Evolutionary conservation across 352 stramenopile species (phyloP).

Genomic region (Pythium aphanidermatum): DNA sequence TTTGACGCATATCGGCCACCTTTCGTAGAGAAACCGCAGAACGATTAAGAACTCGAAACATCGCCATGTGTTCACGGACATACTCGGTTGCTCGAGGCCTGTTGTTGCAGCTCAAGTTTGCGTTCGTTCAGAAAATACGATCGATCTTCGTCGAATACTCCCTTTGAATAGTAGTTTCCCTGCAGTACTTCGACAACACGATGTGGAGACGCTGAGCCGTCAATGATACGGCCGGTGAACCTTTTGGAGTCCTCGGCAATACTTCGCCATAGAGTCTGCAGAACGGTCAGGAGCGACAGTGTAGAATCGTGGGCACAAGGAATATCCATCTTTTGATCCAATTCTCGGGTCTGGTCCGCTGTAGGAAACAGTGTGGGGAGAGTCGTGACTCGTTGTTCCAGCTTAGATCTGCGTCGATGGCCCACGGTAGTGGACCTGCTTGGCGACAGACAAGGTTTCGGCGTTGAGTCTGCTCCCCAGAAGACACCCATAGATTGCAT

Average conservation of each 20-base stretch:
- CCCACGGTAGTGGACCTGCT: no score
- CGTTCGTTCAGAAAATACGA: conserved; percentile 15
- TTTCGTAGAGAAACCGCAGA: no score
- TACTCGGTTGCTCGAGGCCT: conserved; percentile 3
- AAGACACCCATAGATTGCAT: no score
- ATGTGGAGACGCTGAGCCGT: background rate
- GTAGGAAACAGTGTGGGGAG: no score
- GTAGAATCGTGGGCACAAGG: conserved; percentile 12
- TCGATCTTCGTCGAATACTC: conserved; percentile 13
- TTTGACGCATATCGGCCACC: no score
- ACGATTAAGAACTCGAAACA: background rate
- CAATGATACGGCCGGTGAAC: conserved; percentile 25
- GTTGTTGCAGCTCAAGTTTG: conserved; percentile 5
- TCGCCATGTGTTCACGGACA: background rate
- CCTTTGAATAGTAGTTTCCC: conserved; percentile 2
- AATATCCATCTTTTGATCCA: no score
- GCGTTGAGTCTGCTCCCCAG: no score
- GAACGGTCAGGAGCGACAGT: conserved; percentile 31
- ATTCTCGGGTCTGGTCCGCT: no score
- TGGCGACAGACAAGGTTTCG: no score
- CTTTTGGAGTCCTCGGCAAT: conserved; percentile 28
- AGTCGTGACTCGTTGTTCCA: no score
- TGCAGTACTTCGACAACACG: conserved; percentile 6
- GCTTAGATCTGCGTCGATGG: no score
- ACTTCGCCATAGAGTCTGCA: conserved; percentile 40